Evolutionary conservation across 306 rosid genomes (phyloP).

Genomic region (Cucurbita argyrosperma): DNA sequence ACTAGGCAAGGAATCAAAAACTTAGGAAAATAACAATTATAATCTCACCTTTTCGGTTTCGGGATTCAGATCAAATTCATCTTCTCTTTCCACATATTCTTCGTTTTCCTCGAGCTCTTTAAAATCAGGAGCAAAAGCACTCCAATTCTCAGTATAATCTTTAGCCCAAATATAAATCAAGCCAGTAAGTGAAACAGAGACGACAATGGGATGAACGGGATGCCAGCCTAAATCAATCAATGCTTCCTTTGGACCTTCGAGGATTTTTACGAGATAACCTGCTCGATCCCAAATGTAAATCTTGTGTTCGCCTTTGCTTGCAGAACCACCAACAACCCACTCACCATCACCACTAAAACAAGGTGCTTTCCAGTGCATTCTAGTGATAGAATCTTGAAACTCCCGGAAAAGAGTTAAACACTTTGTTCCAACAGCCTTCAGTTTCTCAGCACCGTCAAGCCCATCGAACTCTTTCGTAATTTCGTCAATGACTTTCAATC

Average conservation of each 20-base stretch:
- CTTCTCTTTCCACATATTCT: constrained; percentile 86
- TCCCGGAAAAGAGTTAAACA: constrained; percentile 71
- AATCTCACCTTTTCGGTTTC: constrained; percentile 72
- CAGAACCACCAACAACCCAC: constrained; percentile 97
- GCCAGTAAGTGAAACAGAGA: constrained; percentile 83
- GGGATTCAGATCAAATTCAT: constrained; percentile 87
- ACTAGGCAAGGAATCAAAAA: not conserved
- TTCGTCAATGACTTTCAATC: constrained; percentile 37
- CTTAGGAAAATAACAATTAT: not conserved
- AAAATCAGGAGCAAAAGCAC: constrained; percentile 99
- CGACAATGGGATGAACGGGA: constrained; percentile 85
- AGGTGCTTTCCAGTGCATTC: constrained; percentile 98
- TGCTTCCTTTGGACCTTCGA: constrained; percentile 99
- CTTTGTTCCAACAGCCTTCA: constrained; percentile 69
- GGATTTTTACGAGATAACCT: constrained; percentile 90
- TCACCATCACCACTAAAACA: constrained; percentile 99
- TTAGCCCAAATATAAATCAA: constrained; percentile 90
- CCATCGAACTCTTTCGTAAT: constrained; percentile 24
- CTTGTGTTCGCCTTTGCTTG: constrained; percentile 99
- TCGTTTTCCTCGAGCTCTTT: constrained; percentile 98
- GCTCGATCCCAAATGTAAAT: constrained; percentile 97
- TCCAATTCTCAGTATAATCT: constrained; percentile 97
- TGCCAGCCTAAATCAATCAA: constrained; percentile 95
- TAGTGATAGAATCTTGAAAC: constrained; percentile 90
- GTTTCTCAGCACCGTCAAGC: constrained; percentile 46